These are phyloP conservation scores for Barnettozyma californica DNA, from an alignment of 805 yeast genomes.

Conservation along the genomic window DNA sequence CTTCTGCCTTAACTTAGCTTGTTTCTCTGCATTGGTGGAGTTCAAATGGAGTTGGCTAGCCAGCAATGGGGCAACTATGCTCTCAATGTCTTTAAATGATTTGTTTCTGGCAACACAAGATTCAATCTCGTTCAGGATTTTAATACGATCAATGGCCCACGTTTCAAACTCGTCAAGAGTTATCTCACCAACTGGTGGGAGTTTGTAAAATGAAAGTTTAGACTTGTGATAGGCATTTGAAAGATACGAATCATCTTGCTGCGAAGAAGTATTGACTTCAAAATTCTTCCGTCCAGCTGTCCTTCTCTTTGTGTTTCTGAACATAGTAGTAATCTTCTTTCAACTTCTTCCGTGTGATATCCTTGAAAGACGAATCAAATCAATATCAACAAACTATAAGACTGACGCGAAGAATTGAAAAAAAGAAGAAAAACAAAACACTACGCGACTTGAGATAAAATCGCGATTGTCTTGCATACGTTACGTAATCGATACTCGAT, in stretches of 20 bases:
- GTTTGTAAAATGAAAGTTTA: constrained; percentile 67
- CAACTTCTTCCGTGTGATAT: background rate
- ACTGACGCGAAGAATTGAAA: background rate
- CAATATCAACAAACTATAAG: background rate
- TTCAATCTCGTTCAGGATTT: constrained; percentile 80
- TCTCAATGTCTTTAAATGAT: constrained; percentile 58
- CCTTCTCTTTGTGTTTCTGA: constrained; percentile 68
- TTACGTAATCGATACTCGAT: background rate
- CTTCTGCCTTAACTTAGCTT: constrained; percentile 53
- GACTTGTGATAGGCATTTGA: constrained; percentile 41
- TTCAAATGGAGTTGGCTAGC: constrained; percentile 61
- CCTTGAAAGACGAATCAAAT: too few relatives aligned
- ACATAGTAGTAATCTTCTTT: constrained; percentile 36
- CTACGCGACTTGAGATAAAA: background rate
- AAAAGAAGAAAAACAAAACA: background rate
- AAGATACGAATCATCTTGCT: constrained; percentile 29
- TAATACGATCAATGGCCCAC: constrained; percentile 92
- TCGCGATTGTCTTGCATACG: background rate
- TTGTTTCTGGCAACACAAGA: constrained; percentile 62
- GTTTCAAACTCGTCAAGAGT: constrained; percentile 88
- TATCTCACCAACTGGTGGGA: constrained; percentile 80
- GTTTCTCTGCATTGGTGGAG: constrained; percentile 30
- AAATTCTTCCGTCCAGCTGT: constrained; percentile 70
- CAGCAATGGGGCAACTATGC: constrained; percentile 58
- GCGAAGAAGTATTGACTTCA: constrained; percentile 30